These are phyloP conservation scores for Lachnellula occidentalis DNA, from an alignment of 2,329 filamentous ascomycete genomes.

Conservation along the genomic window DNA sequence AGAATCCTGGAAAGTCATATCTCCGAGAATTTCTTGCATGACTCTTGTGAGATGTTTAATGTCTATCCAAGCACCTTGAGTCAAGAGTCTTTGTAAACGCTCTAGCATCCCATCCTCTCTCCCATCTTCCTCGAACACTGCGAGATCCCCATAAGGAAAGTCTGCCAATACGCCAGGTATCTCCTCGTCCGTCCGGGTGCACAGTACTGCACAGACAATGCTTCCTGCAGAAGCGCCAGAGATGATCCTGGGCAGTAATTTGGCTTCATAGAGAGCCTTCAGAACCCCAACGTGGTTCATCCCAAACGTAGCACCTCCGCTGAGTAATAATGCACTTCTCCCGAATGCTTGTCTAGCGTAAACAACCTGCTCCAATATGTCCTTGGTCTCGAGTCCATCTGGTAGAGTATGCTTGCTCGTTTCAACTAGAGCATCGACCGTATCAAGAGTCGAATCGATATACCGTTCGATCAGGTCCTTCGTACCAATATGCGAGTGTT, in stretches of 20 bases:
- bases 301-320: conserved; percentile 65
- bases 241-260: conserved; percentile 60
- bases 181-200: conserved; percentile 57
- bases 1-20: conserved; percentile 91
- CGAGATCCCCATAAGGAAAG: conserved; percentile 58
- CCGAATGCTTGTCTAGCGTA: conserved; percentile 59
- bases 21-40: conserved; percentile 74
- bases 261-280: conserved; percentile 58
- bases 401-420: conserved; percentile 43
- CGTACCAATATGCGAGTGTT: conserved; percentile 78
- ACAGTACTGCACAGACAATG: conserved; percentile 61
- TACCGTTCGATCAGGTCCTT: conserved; percentile 84
- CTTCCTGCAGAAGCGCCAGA: conserved; percentile 66
- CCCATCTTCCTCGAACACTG: conserved; percentile 55
- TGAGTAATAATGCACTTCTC: conserved; percentile 59
- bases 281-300: conserved; percentile 69
- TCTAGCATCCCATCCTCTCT: conserved; percentile 59
- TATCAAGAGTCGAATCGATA: conserved; percentile 70
- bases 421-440: conserved; percentile 67
- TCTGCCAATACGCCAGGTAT: conserved; percentile 51
- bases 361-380: conserved; percentile 55
- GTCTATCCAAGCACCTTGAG: conserved; percentile 79
- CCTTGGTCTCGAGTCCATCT: conserved; percentile 47
- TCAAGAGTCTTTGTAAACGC: conserved; percentile 68
- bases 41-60: conserved; percentile 75